Evolutionary conservation across 2,329 filamentous ascomycete species (phyloP), one percentile per base, ranked within the genome.

Genomic region (Colletotrichum sansevieriae): DNA sequence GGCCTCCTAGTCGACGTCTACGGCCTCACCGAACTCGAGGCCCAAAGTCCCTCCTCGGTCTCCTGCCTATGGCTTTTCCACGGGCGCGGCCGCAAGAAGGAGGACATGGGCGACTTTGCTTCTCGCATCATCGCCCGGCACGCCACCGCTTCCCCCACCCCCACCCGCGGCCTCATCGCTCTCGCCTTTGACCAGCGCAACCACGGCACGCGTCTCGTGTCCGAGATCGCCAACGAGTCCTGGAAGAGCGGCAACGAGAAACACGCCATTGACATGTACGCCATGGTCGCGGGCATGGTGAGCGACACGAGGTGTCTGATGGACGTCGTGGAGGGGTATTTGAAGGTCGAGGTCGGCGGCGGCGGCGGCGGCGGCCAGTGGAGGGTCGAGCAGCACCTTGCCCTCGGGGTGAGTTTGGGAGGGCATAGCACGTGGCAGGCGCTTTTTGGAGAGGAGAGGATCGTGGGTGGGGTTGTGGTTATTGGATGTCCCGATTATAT

Each of bases 231-330:
- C 29, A 98, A 98, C 77, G 84, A 91, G 73, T 85, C 91, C 4
- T 98, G 95, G 95, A 87, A 88, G 49, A 80, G 88, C 43, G 94
- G 94, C 35, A 97, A 98, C 76, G 83, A 86, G 41, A 87, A 85
- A 7, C 96, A 98, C 81, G 95, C 94, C 0, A 89, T 93, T 76
- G 96, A 99, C 78, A 97, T 99, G 94, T 94, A 96, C 77, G 90
- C 88, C 35, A 88, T 89, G 70, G 91, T 95, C 68, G 87, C 88
- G 79, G 86, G 88, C 60, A 95, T 92, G 0, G 91, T 92, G 13
- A 80, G 83, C n/a, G 95, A 98, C 78, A 90, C 91, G 39, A 88
- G 86, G 15, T 84, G 90, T 10, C 81, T 98, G 70, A 91, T 98
- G 72, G 91, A 94, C 73, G 87, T 94, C 64, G 82, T 97, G 2